Conservation (phyloP, 2,329 filamentous ascomycete species). For the Aotearoamyces nothofagi region DNA sequence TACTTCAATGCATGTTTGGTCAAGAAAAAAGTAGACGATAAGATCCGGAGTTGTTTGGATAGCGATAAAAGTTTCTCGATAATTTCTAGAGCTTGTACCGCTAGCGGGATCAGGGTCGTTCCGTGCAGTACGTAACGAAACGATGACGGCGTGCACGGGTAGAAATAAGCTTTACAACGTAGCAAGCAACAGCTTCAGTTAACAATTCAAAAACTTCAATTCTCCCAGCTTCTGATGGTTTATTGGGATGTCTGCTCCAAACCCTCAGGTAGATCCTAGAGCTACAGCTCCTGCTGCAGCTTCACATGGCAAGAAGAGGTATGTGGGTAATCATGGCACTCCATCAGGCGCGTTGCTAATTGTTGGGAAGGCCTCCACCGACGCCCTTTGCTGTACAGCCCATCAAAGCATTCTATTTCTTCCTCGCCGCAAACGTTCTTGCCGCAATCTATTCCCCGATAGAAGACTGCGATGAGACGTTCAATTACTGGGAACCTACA, state of each 20-base stretch:
- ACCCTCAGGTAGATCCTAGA: no score
- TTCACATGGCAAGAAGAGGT: slow-evolving; percentile 2
- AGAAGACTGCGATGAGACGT: slow-evolving; percentile 96
- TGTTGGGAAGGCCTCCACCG: slow-evolving; percentile 10
- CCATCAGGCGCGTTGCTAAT: neutral
- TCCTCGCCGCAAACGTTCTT: slow-evolving; percentile 56
- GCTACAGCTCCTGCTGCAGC: neutral
- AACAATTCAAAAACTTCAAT: no score
- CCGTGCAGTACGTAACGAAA: no score
- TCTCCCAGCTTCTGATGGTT: neutral
- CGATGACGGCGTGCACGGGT: no score
- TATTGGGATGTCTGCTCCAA: slow-evolving; percentile 1
- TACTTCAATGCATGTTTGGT: no score
- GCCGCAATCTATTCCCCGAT: slow-evolving; percentile 79
- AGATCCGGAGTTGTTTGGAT: no score
- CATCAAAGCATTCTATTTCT: slow-evolving; percentile 67
- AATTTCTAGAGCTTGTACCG: no score
- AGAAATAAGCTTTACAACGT: no score
- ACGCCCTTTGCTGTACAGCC: slow-evolving; percentile 52
- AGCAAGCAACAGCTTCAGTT: no score
- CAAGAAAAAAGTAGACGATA: no score
- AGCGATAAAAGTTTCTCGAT: no score
- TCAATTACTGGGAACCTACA: slow-evolving; percentile 97
- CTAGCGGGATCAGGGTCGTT: no score
- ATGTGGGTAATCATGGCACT: neutral